These are phyloP conservation scores for Geoglossum glabrum DNA, from an alignment of 495 filamentous ascomycete species.

Conservation along the genomic window DNA sequence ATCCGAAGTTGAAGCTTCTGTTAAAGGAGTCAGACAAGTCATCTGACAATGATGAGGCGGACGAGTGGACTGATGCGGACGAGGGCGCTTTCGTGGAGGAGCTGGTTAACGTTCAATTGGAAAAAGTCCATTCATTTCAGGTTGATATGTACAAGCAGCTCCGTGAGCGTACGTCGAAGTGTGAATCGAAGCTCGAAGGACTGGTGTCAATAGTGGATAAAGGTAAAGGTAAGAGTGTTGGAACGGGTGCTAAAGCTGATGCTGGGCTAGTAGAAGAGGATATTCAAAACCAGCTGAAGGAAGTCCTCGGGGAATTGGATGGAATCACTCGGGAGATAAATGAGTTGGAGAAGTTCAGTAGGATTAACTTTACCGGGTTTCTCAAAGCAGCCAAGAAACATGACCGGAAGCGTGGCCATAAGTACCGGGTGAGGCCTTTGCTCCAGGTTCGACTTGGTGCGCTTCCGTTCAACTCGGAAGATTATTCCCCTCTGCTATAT, in stretches of 20 bases:
- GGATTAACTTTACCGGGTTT: conserved; percentile 92
- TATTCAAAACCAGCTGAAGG: conserved; percentile 35
- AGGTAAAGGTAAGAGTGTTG: conserved; percentile 4
- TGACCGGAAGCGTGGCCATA: conserved; percentile 61
- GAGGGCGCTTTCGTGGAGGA: conserved; percentile 88
- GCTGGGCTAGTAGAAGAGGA: conserved; percentile 18
- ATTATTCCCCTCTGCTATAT: conserved; percentile 76
- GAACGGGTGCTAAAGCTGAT: conserved; percentile 14
- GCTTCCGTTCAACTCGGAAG: conserved; percentile 85
- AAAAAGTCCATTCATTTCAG: conserved; percentile 89
- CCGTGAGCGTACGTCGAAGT: conserved; percentile 40
- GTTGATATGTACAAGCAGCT: conserved; percentile 49
- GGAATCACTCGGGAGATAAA: conserved; percentile 73
- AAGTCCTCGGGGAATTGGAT: conserved; percentile 63
- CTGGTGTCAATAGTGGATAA: conserved; percentile 25
- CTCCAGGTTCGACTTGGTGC: conserved; percentile 73
- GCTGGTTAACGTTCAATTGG: conserved; percentile 78
- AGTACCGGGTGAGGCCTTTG: conserved; percentile 74
- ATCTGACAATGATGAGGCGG: conserved; percentile 10
- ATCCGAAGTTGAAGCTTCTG: conserved; percentile 72
- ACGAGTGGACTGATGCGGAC: conserved; percentile 81
- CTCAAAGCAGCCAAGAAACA: conserved; percentile 98
- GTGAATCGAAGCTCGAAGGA: conserved; percentile 41
- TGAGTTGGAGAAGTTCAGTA: conserved; percentile 84
- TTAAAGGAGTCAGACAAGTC: conserved; percentile 49